Evolutionary conservation across 768 basidiomycete genomes (phyloP), one percentile per base, ranked within the genome.

Genomic region (Stropharia rugosoannulata): DNA sequence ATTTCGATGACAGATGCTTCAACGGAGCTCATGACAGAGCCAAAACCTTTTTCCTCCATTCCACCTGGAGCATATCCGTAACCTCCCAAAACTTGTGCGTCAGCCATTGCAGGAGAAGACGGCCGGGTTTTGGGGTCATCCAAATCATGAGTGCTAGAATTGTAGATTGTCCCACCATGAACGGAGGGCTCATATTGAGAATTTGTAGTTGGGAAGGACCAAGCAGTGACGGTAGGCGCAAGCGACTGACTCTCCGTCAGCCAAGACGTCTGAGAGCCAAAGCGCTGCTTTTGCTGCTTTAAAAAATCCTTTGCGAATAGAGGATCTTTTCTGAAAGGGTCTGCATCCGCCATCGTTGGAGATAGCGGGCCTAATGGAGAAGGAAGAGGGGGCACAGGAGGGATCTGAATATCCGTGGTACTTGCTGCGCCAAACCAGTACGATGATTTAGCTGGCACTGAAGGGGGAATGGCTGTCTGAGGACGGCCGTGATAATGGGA

Each of bases 221-320:
- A 90, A 8, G 81, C 79, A 19, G 88, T 82, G 18, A 84, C 54
- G 0, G 85, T 84, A 12, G 75, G 71, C 42, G 81, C 83, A 10
- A 85, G 81, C 10, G 76, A 82, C 42, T 81, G 75, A 6, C 80
- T 78, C 3, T 86, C 87, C 0, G 86, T 86, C 54, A 91, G 67
- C 89, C 89, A 90, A 4, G 89, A 91, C 15, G 75, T 82, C 66
- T 88, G 86, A 6, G 88, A 89, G 8, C 78, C 84, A 16, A 84
- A 66, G 32, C 86, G 82, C 32, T 67, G 66, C 39, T 79, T 81
- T 36, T 75, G 76, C 41, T 73, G 63, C 18, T 70, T 66, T 8
- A 74, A 70, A 48, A 68, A 58, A 40, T 73, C 62, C n/a, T 70
- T 66, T 8, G 74, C 70, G 46, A 68, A 59, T 5, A 71, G 69